Evolutionary conservation across 495 filamentous ascomycete species (phyloP).

Genomic region (Stereocaulon alpinum): DNA sequence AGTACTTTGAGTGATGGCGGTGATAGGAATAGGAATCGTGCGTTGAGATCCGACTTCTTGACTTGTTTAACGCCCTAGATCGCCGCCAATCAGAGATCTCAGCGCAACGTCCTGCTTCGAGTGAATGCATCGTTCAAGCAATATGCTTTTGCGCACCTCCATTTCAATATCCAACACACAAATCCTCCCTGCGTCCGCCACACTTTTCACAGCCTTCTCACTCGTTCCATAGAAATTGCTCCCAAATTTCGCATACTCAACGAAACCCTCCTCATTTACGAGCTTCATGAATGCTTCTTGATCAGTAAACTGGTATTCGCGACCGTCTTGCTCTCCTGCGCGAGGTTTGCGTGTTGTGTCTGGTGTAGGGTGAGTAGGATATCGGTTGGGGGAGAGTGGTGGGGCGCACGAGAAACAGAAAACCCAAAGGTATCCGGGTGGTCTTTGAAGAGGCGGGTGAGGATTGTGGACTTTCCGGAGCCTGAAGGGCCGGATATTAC

Average conservation of each 20-base stretch:
- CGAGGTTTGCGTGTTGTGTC: constrained; percentile 42
- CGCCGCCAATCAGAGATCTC: neutral
- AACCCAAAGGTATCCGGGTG: constrained; percentile 71
- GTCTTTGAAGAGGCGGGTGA: constrained; percentile 56
- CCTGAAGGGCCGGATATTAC: constrained; percentile 82
- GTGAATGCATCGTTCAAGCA: neutral
- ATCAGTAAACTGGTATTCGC: constrained; percentile 72
- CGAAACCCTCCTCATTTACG: constrained; percentile 61
- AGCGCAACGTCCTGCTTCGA: neutral
- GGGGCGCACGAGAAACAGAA: constrained; percentile 53
- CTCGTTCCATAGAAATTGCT: constrained; percentile 83
- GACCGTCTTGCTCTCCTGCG: constrained; percentile 61
- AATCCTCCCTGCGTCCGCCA: constrained; percentile 46
- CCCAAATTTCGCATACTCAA: constrained; percentile 84
- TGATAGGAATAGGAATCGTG: constrained; percentile 76
- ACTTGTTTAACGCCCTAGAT: constrained; percentile 86
- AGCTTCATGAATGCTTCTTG: constrained; percentile 60
- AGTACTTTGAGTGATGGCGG: constrained; percentile 68
- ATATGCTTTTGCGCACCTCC: constrained; percentile 44
- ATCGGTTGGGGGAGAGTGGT: neutral
- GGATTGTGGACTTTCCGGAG: constrained; percentile 80
- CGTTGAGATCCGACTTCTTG: constrained; percentile 59
- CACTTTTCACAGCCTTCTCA: constrained; percentile 61
- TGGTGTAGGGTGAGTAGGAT: neutral
- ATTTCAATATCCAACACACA: constrained; percentile 74